A percentile compares a stretch with the other conserved stretches of the same genome.
phyloP scores from a whole-genome alignment of 2,329 filamentous ascomycete species.

The Gnomoniopsis smithogilvyi region DNA sequence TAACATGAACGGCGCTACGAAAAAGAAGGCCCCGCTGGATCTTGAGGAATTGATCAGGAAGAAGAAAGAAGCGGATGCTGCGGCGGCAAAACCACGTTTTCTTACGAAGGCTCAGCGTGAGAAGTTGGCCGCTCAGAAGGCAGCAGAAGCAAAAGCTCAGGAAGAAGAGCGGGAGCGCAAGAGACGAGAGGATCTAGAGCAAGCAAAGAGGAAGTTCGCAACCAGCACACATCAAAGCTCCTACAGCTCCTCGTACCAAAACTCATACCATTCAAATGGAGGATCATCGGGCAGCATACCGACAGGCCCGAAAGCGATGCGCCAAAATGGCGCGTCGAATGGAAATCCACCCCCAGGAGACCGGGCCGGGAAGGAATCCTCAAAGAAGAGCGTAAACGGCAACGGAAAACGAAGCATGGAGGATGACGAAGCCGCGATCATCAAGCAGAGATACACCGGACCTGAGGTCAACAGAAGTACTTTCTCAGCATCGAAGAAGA shows the following conservation, averaged over 20 bases:
- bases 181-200: constrained; percentile 20
- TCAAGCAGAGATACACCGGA: constrained; percentile 85
- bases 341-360: constrained; percentile 20
- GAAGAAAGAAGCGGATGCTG: constrained; percentile 82
- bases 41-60: constrained; percentile 82
- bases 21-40: constrained; percentile 57
- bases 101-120: constrained; percentile 81
- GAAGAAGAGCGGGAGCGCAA: constrained; percentile 58
- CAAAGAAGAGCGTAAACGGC: constrained; percentile 32
- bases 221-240: constrained; percentile 20
- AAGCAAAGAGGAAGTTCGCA: constrained; percentile 22
- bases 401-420: constrained; percentile 44
- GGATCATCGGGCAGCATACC: constrained; percentile 44
- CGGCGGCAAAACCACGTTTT: constrained; percentile 84
- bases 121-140: constrained; percentile 73
- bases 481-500: constrained; percentile 95
- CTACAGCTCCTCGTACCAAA: constrained; percentile 23
- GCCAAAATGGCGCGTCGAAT: constrained; percentile 29
- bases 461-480: constrained; percentile 77
- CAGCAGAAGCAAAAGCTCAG: constrained; percentile 54
- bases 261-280: constrained; percentile 25
- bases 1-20: constrained; percentile 15
- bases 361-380: constrained; percentile 7
- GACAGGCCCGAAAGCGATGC: constrained; percentile 70
- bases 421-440: constrained; percentile 69